A percentile compares a stretch with the other conserved stretches of the same genome.
phyloP scores from a whole-genome alignment of 108 stramenopile genomes.

The Poteriospumella lacustris region DNA sequence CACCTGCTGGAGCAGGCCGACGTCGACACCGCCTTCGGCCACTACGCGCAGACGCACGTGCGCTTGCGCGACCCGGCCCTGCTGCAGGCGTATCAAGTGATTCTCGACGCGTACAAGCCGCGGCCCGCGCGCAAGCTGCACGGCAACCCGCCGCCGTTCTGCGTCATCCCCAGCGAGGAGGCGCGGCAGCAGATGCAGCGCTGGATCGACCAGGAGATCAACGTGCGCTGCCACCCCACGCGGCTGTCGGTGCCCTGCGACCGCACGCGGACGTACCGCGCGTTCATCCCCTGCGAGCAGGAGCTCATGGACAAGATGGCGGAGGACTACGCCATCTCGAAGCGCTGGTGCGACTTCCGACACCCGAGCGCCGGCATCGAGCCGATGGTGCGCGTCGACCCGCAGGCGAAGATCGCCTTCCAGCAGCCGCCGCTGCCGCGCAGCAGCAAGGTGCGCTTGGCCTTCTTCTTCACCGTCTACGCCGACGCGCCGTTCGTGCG shows the following conservation, averaged over 20 bases:
- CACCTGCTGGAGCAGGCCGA: constrained; percentile 6
- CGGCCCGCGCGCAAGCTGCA: background rate
- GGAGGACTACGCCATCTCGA: background rate
- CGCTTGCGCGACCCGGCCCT: background rate
- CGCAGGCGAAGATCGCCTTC: background rate
- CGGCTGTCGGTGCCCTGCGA: constrained; percentile 2
- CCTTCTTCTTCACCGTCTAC: constrained; percentile 23
- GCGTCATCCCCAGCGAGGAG: background rate
- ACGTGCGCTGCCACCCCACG: background rate
- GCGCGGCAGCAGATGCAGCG: background rate
- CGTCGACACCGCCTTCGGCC: background rate
- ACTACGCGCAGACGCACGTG: background rate
- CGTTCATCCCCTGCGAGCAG: background rate
- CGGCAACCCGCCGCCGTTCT: background rate
- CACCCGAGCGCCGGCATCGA: background rate
- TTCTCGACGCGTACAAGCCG: background rate
- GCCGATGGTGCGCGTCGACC: background rate
- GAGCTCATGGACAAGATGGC: background rate
- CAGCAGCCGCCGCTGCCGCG: background rate
- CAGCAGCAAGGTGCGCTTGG: background rate
- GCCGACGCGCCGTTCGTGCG: background rate
- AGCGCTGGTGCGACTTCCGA: constrained; percentile 5
- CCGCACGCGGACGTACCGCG: background rate
- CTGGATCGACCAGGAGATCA: background rate
- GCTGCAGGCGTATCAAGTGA: background rate